Percentiles rank a stretch among this genome's conserved stretches.
Evolutionary conservation across 2,329 filamentous ascomycete species (phyloP).

Genomic region (Chaetothyriales sp.): DNA sequence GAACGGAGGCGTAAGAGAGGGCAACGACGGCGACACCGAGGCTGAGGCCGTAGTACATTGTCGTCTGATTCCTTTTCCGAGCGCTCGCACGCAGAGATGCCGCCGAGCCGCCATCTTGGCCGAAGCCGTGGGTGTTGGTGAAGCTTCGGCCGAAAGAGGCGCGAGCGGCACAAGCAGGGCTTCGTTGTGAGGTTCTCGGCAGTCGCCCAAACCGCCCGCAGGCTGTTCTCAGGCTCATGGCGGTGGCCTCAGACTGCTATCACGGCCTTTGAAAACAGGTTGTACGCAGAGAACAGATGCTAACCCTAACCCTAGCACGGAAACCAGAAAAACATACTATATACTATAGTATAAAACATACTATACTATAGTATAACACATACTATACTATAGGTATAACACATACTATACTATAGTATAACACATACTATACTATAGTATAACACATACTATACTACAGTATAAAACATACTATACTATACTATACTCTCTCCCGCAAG

Average conservation of each 20-base stretch:
- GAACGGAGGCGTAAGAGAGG: conserved; percentile 52
- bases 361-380: too few relatives aligned
- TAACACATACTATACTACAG: too few relatives aligned
- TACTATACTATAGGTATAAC: too few relatives aligned
- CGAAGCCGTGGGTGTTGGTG: background rate
- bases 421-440: too few relatives aligned
- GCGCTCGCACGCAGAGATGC: conserved; percentile 13
- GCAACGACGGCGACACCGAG: conserved; percentile 50
- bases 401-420: too few relatives aligned
- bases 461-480: too few relatives aligned
- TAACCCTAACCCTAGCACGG: background rate
- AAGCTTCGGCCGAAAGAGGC: background rate
- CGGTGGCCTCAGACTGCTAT: background rate
- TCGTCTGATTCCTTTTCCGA: conserved; percentile 15
- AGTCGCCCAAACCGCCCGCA: background rate
- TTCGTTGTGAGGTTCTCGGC: background rate
- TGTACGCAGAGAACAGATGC: background rate
- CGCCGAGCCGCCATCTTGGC: background rate
- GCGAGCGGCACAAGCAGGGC: background rate
- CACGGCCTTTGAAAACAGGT: background rate
- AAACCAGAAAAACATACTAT: too few relatives aligned
- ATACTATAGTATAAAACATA: background rate
- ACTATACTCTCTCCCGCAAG: too few relatives aligned
- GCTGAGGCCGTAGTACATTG: conserved; percentile 44
- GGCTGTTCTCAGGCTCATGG: background rate